Conservation (phyloP, 257 asterid genomes). For the Jaltomata sinuosa region DNA sequence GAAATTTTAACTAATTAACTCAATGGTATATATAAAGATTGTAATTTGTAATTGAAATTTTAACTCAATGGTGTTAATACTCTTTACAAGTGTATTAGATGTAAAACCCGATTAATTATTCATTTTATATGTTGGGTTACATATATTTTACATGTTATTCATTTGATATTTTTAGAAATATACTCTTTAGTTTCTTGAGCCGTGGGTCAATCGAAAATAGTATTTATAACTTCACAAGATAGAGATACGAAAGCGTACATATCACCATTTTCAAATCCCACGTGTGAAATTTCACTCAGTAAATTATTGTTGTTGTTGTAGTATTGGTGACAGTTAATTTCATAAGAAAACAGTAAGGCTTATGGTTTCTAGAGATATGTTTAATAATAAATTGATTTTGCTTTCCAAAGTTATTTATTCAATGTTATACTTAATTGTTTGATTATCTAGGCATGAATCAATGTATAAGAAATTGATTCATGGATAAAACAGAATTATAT, state of each 20-base stretch:
- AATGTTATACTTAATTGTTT: not conserved
- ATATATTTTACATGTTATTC: not conserved
- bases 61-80: not conserved
- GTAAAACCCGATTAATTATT: not conserved
- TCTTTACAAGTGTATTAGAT: not conserved
- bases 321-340: not conserved
- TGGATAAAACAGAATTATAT: not conserved
- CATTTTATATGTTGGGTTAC: not conserved
- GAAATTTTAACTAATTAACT: not conserved
- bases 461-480: not conserved
- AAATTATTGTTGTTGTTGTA: not conserved
- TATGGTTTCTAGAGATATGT: not conserved
- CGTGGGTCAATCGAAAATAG: not conserved
- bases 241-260: no score
- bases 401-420: not conserved
- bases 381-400: not conserved
- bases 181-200: no score
- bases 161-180: no score
- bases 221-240: fast-evolving
- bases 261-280: not conserved
- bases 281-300: not conserved
- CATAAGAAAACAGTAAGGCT: not conserved
- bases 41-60: not conserved
- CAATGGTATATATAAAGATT: no score
- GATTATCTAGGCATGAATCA: not conserved